Evolutionary conservation across 2,329 filamentous ascomycete genomes (phyloP).

Genomic region (Verticillium alfalfae): DNA sequence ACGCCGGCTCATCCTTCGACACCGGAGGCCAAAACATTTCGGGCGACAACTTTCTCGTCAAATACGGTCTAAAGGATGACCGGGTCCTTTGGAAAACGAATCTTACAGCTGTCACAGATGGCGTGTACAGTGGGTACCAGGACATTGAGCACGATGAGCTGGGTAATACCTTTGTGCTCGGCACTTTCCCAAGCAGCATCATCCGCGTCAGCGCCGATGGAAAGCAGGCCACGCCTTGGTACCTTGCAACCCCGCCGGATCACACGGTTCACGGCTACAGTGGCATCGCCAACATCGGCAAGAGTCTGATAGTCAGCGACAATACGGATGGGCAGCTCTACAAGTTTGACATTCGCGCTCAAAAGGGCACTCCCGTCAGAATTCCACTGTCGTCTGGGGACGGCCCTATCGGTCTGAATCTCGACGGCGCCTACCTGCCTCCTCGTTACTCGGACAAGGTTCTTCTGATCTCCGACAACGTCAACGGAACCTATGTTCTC

Average conservation of each 20-base stretch:
- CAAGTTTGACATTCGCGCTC: constrained; percentile 22
- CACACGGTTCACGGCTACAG: constrained; percentile 14
- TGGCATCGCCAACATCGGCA: constrained; percentile 7
- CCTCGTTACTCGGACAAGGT: constrained; percentile 24
- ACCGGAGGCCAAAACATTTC: constrained; percentile 10
- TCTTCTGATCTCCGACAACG: constrained; percentile 24
- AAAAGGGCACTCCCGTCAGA: not conserved
- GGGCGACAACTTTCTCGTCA: constrained; percentile 14
- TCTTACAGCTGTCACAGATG: constrained; percentile 20
- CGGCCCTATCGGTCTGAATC: not conserved
- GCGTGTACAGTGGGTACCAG: constrained; percentile 29
- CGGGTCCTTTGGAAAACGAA: constrained; percentile 13
- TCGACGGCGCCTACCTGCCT: constrained; percentile 26
- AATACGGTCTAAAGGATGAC: constrained; percentile 11
- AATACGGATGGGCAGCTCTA: constrained; percentile 24
- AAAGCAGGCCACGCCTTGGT: constrained; percentile 20
- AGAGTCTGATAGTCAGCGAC: constrained; percentile 24
- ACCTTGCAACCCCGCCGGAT: constrained; percentile 18
- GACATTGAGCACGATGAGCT: constrained; percentile 28
- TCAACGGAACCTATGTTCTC: constrained; percentile 28
- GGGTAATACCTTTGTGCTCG: constrained; percentile 30
- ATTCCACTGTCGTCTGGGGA: constrained; percentile 1
- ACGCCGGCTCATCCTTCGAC: constrained; percentile 11
- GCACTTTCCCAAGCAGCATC: constrained; percentile 29
- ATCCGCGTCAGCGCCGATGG: constrained; percentile 24